Percentiles rank a stretch among this genome's conserved stretches.
These are phyloP conservation scores for Psilocybe azurescens DNA, from an alignment of 768 basidiomycete genomes.

Conservation along the genomic window DNA sequence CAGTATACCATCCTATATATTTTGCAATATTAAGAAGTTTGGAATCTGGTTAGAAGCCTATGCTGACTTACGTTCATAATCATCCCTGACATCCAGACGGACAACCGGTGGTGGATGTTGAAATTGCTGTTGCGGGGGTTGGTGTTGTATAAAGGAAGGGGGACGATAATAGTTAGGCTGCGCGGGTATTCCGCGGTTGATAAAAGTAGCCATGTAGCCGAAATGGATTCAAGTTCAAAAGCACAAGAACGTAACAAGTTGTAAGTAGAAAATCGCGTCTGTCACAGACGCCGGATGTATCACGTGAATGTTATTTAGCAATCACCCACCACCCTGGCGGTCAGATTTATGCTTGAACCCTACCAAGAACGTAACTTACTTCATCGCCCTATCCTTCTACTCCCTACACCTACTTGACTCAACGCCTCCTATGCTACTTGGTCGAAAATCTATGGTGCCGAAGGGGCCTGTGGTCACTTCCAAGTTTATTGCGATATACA, in stretches of 20 bases:
- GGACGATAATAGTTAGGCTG: conserved; percentile 29
- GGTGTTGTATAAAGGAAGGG: conserved; percentile 27
- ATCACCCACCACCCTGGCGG: background rate
- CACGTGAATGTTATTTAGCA: conserved; percentile 5
- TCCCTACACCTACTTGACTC: too few relatives aligned
- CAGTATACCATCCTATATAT: conserved; percentile 82
- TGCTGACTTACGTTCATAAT: conserved; percentile 70
- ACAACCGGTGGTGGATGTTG: conserved; percentile 24
- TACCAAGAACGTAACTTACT: too few relatives aligned
- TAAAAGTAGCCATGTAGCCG: conserved; percentile 27
- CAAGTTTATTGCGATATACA: conserved; percentile 52
- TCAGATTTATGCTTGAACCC: background rate
- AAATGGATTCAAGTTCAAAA: conserved; percentile 4
- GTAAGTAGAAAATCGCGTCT: conserved; percentile 22
- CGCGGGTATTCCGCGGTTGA: conserved; percentile 24
- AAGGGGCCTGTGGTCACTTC: conserved; percentile 35
- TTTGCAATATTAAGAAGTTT: conserved; percentile 15
- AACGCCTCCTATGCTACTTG: background rate
- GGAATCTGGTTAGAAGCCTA: conserved; percentile 5
- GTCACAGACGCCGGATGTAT: conserved; percentile 21
- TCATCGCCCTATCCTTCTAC: too few relatives aligned
- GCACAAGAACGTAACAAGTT: background rate
- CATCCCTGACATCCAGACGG: conserved; percentile 62
- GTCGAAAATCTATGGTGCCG: background rate
- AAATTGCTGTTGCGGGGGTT: background rate